Percentiles rank a stretch among this genome's conserved stretches.
These are phyloP conservation scores for Phytopythium chamaehyphon DNA, from an alignment of 352 stramenopile genomes.

Conservation along the genomic window DNA sequence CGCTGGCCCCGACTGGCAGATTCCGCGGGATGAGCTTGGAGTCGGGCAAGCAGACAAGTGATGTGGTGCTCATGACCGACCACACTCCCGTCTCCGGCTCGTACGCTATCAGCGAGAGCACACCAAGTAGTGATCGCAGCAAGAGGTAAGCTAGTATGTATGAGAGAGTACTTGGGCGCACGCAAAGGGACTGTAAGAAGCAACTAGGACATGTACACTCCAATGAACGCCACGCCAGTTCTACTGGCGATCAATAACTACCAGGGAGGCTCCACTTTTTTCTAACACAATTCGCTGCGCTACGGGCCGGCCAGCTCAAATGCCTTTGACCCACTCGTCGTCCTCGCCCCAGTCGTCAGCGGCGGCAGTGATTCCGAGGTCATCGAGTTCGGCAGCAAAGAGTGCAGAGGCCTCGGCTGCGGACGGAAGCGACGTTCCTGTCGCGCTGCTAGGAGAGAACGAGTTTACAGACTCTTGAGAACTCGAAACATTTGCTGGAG, in stretches of 20 bases:
- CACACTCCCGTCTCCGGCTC: constrained; percentile 40
- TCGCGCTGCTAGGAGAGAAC: not conserved
- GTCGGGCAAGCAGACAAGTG: constrained; percentile 19
- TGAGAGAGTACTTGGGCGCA: no score
- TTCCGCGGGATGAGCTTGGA: constrained; percentile 21
- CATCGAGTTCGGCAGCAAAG: constrained; percentile 68
- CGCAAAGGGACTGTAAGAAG: no score
- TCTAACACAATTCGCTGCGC: not conserved
- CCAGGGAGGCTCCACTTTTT: not conserved
- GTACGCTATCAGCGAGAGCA: constrained; percentile 37
- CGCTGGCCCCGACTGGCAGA: constrained; percentile 15
- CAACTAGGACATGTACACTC: no score
- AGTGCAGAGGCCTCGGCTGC: constrained; percentile 40
- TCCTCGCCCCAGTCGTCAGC: constrained; percentile 71
- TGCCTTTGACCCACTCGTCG: constrained; percentile 78
- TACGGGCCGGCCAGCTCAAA: constrained; percentile 18
- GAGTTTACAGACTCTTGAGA: constrained; percentile 5
- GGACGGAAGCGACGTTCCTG: constrained; percentile 17
- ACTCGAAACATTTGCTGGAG: constrained; percentile 4
- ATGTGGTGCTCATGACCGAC: constrained; percentile 35
- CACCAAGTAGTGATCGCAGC: constrained; percentile 9
- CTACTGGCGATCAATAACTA: constrained; percentile 1
- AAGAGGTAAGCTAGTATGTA: constrained; percentile 5
- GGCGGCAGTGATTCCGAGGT: constrained; percentile 33
- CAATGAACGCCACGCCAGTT: no score